Evolutionary conservation across 805 yeast species (phyloP).

Genomic region (Schizosaccharomyces japonicus): DNA sequence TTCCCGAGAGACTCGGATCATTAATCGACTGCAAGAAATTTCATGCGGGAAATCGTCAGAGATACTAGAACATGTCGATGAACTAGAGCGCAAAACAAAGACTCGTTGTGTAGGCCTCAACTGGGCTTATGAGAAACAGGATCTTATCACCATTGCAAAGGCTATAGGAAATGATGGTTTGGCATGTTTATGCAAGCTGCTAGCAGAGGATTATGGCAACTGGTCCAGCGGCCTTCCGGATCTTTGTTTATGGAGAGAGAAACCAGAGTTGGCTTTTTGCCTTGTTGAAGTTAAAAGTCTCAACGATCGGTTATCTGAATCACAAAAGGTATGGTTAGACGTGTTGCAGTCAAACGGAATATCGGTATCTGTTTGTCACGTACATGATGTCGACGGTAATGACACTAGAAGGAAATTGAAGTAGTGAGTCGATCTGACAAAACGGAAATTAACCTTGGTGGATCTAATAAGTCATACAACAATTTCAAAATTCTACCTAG

Average conservation of each 20-base stretch:
- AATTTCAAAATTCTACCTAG: too few species aligned
- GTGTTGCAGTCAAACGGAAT: slow-evolving; percentile 13
- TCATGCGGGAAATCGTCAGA: slow-evolving; percentile 6
- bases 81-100: slow-evolving; percentile 8
- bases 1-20: slow-evolving; percentile 11
- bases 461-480: too few species aligned
- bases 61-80: slow-evolving; percentile 6
- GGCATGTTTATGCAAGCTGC: slow-evolving; percentile 10
- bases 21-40: slow-evolving; percentile 11
- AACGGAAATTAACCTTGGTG: too few species aligned
- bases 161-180: slow-evolving; percentile 11
- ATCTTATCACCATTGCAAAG: slow-evolving; percentile 10
- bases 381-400: neutral
- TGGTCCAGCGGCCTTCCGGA: slow-evolving; percentile 18
- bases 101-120: slow-evolving; percentile 15
- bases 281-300: slow-evolving; percentile 19
- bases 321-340: slow-evolving; percentile 18
- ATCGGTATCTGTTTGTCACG: slow-evolving; percentile 16
- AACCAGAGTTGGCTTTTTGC: slow-evolving; percentile 9
- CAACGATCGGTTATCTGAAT: slow-evolving; percentile 18
- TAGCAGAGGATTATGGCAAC: slow-evolving; percentile 12
- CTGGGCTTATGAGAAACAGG: slow-evolving; percentile 13
- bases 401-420: too few species aligned
- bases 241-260: slow-evolving; percentile 16
- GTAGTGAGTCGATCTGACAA: too few species aligned